Base-by-base conservation (phyloP, 1,139 yeast genomes). In the Blastobotrys serpentis region DNA sequence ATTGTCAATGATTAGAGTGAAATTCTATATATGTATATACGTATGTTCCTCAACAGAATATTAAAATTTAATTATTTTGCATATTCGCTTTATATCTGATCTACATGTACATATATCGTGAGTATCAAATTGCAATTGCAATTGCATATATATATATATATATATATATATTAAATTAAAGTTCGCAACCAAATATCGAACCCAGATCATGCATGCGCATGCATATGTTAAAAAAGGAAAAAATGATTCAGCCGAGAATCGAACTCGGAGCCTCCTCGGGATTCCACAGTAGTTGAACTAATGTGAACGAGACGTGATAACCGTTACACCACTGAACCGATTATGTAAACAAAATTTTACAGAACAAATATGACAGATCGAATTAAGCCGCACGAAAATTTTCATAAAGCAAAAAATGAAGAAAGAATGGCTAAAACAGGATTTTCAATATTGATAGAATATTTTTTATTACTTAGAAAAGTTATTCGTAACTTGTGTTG, bases 261-360 rank as follows among this genome's bases (percentile, higher is more conserved):
- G 47, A 44, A 44, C 47, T 44, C 47, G 47, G 47, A 39, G 42
- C 47, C 47, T 44, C 47, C 47, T 39, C 47, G 47, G 47, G 17
- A 14, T 40, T 17, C 38, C 16, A n/a, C n/a, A n/a, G 17, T 23
- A 23, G 30, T n/a, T 23, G 17, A 8, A n/a, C 14, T 11, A 11
- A 18, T 44, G 47, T 44, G 47, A 44, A 39, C 47, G 47, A 39
- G 47, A 44, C 47, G 47, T 44, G 47, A 44, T 44, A 44, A 44
- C 47, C 47, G 44, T 39, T 44, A 44, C 47, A 44, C 47, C 47
- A 44, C 47, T 39, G 44, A 41, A 44, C 47, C 47, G 26, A 22
- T 36, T 23, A 23, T 23, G 26, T 23, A 23, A 23, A 5, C 26
- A 10, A 23, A 23, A 23, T 23, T 23, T 23, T 23, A 10, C 26